Evolutionary conservation across 331 rosid genomes (phyloP), one percentile per base, ranked within the genome.

Genomic region (Ulmus americana): DNA sequence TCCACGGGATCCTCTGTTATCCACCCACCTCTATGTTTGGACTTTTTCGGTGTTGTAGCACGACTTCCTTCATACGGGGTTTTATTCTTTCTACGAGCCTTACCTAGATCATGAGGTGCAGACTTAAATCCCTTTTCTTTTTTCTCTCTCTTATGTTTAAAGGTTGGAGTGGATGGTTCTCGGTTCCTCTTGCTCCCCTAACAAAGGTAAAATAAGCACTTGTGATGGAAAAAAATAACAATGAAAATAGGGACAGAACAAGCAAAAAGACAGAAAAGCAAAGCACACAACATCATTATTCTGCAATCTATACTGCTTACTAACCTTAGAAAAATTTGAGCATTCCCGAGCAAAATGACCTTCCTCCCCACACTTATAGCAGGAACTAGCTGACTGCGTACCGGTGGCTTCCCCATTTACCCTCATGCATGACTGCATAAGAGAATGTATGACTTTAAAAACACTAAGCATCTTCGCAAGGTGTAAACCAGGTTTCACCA

Each of bases 261-360:
- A 35, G 42, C 43, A 1, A 50, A 38, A 44, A 41, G 2, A 39
- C 8, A 55, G n/a, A 41, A 42, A 7, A 43, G 44, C 10, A 35
- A 12, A 8, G 63, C 63, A 45, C 8, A 13, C n/a, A 15, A 39
- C 55, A 11, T n/a, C 9, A 64, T 18, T 55, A 15, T 12, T 11
- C 39, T 7, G 7, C 38, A 28, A 39, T 10, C 18, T 13, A 45
- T 39, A 64, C 12, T 1, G 39, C 59, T 6, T 42, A 61, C 15
- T 74, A 75, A 87, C 95, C 87, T 81, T 80, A 4, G 71, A 7
- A 20, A 74, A 68, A 79, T 67, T 80, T 44, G 61, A 55, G 81
- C 97, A 91, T 71, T 87, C 99, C 59, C 97, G 83, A 22, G 97
- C 96, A 74, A 90, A 82, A 85, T 94, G 99, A 55, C 99, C 97